phyloP scores from a whole-genome alignment of 2,329 filamentous ascomycete species.

The Trichoderma breve region DNA sequence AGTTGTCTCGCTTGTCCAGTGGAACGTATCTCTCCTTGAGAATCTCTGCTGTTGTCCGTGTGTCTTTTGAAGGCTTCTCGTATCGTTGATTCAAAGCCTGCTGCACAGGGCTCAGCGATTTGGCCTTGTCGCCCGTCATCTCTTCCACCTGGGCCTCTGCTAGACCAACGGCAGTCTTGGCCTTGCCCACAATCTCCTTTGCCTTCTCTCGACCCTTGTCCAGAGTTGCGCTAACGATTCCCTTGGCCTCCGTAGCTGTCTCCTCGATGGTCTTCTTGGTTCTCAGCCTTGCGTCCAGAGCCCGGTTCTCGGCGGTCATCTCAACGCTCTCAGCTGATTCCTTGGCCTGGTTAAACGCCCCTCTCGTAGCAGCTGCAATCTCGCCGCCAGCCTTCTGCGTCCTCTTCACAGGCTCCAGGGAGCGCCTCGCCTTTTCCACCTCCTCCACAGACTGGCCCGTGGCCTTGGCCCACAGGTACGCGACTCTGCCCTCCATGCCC shows the following conservation, averaged over 20 bases:
- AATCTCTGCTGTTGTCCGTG: conserved; percentile 52
- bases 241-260: conserved; percentile 37
- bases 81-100: conserved; percentile 53
- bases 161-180: conserved; percentile 36
- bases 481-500: conserved; percentile 50
- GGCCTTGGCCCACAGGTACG: conserved; percentile 44
- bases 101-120: conserved; percentile 41
- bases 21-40: conserved; percentile 55
- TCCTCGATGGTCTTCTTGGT: conserved; percentile 29
- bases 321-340: conserved; percentile 29
- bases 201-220: conserved; percentile 37
- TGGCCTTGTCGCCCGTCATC: conserved; percentile 27
- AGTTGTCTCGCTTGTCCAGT: conserved; percentile 46
- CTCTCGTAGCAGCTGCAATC: conserved; percentile 38
- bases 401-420: conserved; percentile 34
- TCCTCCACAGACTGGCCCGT: conserved; percentile 36
- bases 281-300: conserved; percentile 29
- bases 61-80: conserved; percentile 41
- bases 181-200: conserved; percentile 41
- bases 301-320: conserved; percentile 29
- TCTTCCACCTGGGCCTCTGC: conserved; percentile 39
- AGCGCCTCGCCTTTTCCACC: conserved; percentile 29
- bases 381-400: conserved; percentile 31
- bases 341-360: conserved; percentile 34
- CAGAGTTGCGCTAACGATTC: conserved; percentile 39